Evolutionary conservation across 257 asterid genomes (phyloP).

Genomic region (Orobanche coerulescens): DNA sequence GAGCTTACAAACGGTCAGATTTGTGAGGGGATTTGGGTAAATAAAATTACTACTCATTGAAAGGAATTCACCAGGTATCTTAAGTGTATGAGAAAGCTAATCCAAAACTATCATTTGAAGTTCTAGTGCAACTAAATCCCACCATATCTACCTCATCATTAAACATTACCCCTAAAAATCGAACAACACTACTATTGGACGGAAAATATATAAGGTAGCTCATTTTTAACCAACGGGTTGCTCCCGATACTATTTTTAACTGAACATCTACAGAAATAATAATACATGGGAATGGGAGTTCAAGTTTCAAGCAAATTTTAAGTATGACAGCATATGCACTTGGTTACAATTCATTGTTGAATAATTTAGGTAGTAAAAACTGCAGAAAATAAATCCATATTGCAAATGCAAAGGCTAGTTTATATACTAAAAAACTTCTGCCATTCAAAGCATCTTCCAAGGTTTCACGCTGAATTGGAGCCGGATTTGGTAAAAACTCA

Average conservation of each 20-base stretch:
- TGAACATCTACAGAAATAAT: constrained; percentile 43
- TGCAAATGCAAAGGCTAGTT: not conserved
- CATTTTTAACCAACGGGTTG: constrained; percentile 96
- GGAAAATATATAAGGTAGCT: constrained; percentile 84
- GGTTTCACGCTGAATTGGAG: constrained; percentile 66
- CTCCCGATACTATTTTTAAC: constrained; percentile 79
- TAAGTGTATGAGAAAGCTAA: constrained; percentile 87
- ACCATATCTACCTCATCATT: constrained; percentile 89
- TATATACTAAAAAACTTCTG: constrained; percentile 16
- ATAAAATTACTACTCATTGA: constrained; percentile 48
- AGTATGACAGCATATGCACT: too few species aligned
- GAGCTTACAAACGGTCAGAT: too few species aligned
- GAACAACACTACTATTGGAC: constrained; percentile 78
- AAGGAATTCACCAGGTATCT: constrained; percentile 34
- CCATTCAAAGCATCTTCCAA: constrained; percentile 74
- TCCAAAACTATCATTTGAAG: constrained; percentile 85
- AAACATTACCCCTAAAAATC: constrained; percentile 94
- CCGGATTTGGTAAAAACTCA: constrained; percentile 71
- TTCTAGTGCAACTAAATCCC: constrained; percentile 95
- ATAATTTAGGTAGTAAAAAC: not conserved
- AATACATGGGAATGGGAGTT: not conserved
- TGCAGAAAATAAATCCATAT: too few species aligned
- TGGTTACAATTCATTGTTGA: too few species aligned
- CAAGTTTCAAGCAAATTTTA: too few species aligned
- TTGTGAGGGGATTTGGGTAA: too few species aligned